Conservation (phyloP, 1,284 basidiomycete species). For the Marasmius tenuissimus region DNA sequence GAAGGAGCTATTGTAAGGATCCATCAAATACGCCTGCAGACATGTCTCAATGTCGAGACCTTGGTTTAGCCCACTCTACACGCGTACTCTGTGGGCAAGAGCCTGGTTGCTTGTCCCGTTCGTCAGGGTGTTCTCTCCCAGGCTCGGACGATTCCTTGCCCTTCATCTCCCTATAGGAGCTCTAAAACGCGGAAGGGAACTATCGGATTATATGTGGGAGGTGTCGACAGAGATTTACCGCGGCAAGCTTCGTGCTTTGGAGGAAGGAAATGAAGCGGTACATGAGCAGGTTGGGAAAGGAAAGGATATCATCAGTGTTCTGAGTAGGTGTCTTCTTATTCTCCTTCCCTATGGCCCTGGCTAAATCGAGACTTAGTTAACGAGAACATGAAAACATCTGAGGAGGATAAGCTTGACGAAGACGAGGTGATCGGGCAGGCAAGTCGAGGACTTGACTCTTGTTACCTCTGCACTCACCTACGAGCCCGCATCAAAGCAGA, state of each 20-base stretch:
- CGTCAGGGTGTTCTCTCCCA: too few relatives aligned
- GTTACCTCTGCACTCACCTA: not conserved
- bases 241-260: constrained; percentile 37
- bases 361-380: constrained; percentile 22
- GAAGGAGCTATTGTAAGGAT: constrained; percentile 26
- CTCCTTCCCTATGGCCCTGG: not conserved
- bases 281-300: constrained; percentile 31
- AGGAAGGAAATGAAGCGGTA: constrained; percentile 31
- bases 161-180: constrained; percentile 32
- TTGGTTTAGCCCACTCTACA: too few relatives aligned
- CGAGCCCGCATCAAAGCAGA: not conserved
- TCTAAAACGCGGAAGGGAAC: constrained; percentile 32
- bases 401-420: constrained; percentile 32
- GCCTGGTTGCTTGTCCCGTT: too few relatives aligned
- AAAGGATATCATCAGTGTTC: constrained; percentile 47
- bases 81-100: too few relatives aligned
- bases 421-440: constrained; percentile 30
- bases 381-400: constrained; percentile 29
- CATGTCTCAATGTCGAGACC: too few relatives aligned
- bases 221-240: constrained; percentile 37
- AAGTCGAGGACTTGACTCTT: not conserved
- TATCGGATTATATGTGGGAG: constrained; percentile 37
- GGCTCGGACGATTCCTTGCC: constrained; percentile 34
- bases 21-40: too few relatives aligned
- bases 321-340: constrained; percentile 29